Conservation (phyloP, 805 yeast genomes). For the Sugiyamaella smithiae region DNA sequence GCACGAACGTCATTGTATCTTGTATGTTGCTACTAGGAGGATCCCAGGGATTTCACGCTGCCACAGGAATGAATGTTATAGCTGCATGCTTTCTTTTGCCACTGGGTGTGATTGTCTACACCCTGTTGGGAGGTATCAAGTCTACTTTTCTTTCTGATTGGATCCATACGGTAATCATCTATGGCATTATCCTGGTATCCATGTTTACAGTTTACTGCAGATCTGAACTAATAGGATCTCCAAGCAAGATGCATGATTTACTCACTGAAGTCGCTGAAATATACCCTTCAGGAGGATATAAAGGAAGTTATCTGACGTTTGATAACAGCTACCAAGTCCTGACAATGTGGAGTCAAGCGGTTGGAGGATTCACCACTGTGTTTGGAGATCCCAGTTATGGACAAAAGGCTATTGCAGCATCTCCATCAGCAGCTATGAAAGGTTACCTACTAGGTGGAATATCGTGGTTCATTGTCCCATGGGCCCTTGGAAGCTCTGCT, state of each 20-base stretch:
- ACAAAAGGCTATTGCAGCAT: slow-evolving; percentile 82
- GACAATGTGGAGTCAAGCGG: slow-evolving; percentile 67
- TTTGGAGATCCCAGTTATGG: slow-evolving; percentile 84
- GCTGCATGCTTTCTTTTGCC: slow-evolving; percentile 85
- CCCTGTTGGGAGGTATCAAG: slow-evolving; percentile 75
- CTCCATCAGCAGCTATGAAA: slow-evolving; percentile 78
- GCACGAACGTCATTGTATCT: slow-evolving; percentile 83
- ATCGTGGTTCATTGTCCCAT: slow-evolving; percentile 89
- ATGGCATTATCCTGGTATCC: slow-evolving; percentile 74
- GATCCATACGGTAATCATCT: slow-evolving; percentile 74
- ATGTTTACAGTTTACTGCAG: slow-evolving; percentile 76
- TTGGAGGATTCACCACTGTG: slow-evolving; percentile 89
- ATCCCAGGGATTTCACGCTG: slow-evolving; percentile 70
- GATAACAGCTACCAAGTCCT: slow-evolving; percentile 2
- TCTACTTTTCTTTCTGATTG: slow-evolving; percentile 80
- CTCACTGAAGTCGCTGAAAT: slow-evolving; percentile 53
- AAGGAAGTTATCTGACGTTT: slow-evolving; percentile 76
- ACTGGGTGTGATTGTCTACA: slow-evolving; percentile 71
- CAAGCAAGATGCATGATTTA: slow-evolving; percentile 74
- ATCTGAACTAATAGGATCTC: slow-evolving; percentile 70
- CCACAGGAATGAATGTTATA: slow-evolving; percentile 78
- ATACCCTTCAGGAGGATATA: slow-evolving; percentile 71
- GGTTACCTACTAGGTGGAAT: slow-evolving; percentile 86
- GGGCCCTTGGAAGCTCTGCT: slow-evolving; percentile 75
- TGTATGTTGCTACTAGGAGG: slow-evolving; percentile 92